These are phyloP conservation scores for Plantago major DNA, from an alignment of 257 asterid genomes.

Conservation along the genomic window DNA sequence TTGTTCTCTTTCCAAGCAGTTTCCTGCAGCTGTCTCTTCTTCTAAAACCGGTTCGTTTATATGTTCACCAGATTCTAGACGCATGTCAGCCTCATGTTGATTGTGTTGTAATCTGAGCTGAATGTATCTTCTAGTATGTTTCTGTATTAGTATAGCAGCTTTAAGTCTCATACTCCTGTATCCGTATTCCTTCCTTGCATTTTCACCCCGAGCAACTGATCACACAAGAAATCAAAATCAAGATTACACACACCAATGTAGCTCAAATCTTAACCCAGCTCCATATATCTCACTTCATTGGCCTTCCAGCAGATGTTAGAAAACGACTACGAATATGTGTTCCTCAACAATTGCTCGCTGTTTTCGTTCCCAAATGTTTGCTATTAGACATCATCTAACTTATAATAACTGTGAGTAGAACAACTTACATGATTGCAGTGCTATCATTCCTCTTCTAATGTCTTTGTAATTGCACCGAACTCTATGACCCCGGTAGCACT, in stretches of 20 bases:
- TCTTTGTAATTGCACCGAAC: slow-evolving; percentile 33
- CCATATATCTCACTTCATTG: background rate
- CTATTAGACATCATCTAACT: too few species aligned
- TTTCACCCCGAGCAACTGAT: slow-evolving; percentile 73
- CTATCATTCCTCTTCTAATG: slow-evolving; percentile 37
- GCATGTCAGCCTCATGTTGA: slow-evolving; percentile 24
- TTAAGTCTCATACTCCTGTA: slow-evolving; percentile 18
- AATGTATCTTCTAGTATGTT: slow-evolving; percentile 26
- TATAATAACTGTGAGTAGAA: too few species aligned
- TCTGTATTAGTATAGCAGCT: slow-evolving; percentile 44
- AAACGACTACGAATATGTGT: background rate
- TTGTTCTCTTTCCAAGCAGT: slow-evolving; percentile 23
- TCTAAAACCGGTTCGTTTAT: slow-evolving; percentile 9
- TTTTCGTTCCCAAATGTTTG: too few species aligned
- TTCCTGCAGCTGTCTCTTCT: background rate
- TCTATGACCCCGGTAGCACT: slow-evolving; percentile 38
- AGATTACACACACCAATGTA: background rate
- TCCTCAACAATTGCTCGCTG: too few species aligned
- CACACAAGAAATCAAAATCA: background rate
- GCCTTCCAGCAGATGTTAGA: background rate
- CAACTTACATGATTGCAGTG: slow-evolving; percentile 62
- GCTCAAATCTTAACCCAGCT: too few species aligned
- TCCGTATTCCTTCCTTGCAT: slow-evolving; percentile 32
- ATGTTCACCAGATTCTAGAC: slow-evolving; percentile 34
- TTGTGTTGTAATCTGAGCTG: slow-evolving; percentile 16